phyloP scores from a whole-genome alignment of 2,329 filamentous ascomycete genomes.

The Trichoderma simmonsii region DNA sequence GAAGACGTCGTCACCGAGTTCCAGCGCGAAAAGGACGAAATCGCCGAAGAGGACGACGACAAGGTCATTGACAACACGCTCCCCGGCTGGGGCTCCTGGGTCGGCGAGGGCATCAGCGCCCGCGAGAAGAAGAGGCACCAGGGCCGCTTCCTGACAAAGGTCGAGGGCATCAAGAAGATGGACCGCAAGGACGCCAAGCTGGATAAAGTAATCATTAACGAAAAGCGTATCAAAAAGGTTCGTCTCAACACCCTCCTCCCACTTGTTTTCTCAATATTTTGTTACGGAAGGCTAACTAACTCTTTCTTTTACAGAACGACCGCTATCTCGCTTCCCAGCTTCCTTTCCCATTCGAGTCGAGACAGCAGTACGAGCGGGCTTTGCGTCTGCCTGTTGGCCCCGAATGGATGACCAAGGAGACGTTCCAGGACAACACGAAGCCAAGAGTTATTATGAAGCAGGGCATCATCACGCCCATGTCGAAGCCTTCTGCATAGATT shows the following conservation, averaged over 20 bases:
- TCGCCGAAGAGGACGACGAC: slow-evolving; percentile 74
- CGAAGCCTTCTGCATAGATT: slow-evolving; percentile 59
- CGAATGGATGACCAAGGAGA: slow-evolving; percentile 96
- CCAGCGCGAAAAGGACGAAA: slow-evolving; percentile 70
- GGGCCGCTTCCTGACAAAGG: slow-evolving; percentile 60
- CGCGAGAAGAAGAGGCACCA: slow-evolving; percentile 63
- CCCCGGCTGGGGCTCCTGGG: slow-evolving; percentile 92
- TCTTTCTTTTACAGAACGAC: slow-evolving; percentile 59
- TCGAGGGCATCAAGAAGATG: slow-evolving; percentile 70
- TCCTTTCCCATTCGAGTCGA: slow-evolving; percentile 85
- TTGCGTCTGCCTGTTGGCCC: slow-evolving; percentile 83
- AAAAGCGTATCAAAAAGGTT: slow-evolving; percentile 87
- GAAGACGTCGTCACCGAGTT: slow-evolving; percentile 83
- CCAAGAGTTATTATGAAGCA: slow-evolving; percentile 87
- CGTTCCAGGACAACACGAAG: slow-evolving; percentile 85
- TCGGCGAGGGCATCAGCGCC: slow-evolving; percentile 75
- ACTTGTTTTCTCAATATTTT: neutral
- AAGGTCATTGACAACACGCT: slow-evolving; percentile 80
- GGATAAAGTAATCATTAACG: slow-evolving; percentile 83
- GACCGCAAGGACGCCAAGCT: slow-evolving; percentile 80
- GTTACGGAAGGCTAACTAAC: neutral
- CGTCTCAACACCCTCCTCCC: neutral
- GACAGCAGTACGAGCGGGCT: slow-evolving; percentile 85
- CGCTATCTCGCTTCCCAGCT: slow-evolving; percentile 82
- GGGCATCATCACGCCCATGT: slow-evolving; percentile 84